phyloP scores from a whole-genome alignment of 331 rosid species.

The Rhamnella rubrinervis region DNA sequence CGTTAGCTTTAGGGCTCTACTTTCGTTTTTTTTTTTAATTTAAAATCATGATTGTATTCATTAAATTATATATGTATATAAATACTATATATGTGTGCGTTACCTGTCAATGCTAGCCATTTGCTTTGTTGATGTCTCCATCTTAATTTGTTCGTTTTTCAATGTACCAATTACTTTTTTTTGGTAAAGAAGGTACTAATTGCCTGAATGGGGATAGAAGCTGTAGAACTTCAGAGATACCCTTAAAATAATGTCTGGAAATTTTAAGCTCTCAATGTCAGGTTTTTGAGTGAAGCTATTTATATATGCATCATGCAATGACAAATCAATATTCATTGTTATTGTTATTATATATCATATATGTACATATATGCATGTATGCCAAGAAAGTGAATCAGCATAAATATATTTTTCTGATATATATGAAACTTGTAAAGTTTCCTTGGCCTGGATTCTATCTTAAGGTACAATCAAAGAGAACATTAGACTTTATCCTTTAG shows the following conservation, averaged over 20 bases:
- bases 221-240: constrained; percentile 29
- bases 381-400: neutral
- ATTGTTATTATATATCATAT: constrained; percentile 6
- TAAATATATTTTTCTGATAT: no score
- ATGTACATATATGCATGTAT: neutral
- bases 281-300: constrained; percentile 38
- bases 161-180: no score
- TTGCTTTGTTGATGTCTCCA: no score
- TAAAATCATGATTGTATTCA: no score
- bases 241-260: constrained; percentile 36
- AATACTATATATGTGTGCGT: no score
- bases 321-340: constrained; percentile 27
- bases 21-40: no score
- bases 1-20: no score
- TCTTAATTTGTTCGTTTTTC: no score
- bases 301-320: constrained; percentile 33
- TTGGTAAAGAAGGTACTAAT: no score
- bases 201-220: constrained; percentile 30
- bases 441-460: neutral
- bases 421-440: neutral
- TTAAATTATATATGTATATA: no score
- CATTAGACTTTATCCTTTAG: neutral
- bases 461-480: neutral
- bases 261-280: constrained; percentile 48
- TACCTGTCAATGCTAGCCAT: no score